Conservation (phyloP, 139 green algal species). For the Tetratostichococcus sp. region DNA sequence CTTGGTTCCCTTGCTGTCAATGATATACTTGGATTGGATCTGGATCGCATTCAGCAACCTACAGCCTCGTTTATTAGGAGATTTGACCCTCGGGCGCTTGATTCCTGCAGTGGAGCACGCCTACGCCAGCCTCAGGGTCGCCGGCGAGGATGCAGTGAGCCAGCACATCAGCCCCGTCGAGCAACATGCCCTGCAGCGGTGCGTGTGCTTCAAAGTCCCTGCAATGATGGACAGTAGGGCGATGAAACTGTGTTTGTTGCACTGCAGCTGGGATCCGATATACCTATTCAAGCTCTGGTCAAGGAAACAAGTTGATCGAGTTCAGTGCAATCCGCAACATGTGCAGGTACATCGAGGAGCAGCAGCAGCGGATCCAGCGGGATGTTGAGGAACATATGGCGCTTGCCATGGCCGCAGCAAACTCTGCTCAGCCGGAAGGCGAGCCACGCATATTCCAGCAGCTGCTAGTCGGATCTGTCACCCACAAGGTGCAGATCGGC, state of each 20-base stretch:
- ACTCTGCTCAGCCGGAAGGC: neutral
- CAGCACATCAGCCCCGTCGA: neutral
- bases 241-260: too few species aligned
- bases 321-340: too few species aligned
- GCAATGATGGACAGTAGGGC: too few species aligned
- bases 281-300: too few species aligned
- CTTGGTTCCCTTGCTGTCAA: too few species aligned
- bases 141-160: neutral
- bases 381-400: neutral
- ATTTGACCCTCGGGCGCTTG: too few species aligned
- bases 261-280: too few species aligned
- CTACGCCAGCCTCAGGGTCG: neutral
- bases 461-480: slow-evolving; percentile 10
- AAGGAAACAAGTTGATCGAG: too few species aligned
- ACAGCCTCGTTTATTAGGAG: too few species aligned
- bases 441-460: neutral
- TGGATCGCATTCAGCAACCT: too few species aligned
- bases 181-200: neutral
- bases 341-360: neutral
- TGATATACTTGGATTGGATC: too few species aligned
- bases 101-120: neutral
- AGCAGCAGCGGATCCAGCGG: neutral
- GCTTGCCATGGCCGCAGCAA: neutral
- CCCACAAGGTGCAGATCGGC: slow-evolving; percentile 5
- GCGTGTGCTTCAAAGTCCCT: too few species aligned